Evolutionary conservation across 2,329 filamentous ascomycete species (phyloP).

Genomic region (Cladophialophora yegresii): DNA sequence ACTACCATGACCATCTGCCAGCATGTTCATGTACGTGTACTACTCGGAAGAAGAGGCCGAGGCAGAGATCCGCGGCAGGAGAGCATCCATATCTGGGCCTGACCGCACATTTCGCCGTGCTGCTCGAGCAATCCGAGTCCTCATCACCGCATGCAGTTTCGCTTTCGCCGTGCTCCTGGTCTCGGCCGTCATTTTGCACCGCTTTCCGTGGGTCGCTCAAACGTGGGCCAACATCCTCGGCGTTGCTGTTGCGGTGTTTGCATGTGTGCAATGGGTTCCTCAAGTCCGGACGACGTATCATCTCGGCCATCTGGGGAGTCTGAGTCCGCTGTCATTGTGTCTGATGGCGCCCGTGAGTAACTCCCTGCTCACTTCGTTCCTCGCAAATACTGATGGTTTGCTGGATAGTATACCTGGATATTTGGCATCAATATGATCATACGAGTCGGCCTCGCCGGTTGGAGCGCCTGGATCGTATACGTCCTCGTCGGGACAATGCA

Average conservation of each 20-base stretch:
- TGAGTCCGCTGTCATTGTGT: constrained; percentile 19
- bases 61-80: constrained; percentile 16
- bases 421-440: constrained; percentile 26
- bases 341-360: constrained; percentile 20
- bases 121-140: constrained; percentile 17
- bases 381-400: not conserved
- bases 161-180: constrained; percentile 19
- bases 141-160: constrained; percentile 23
- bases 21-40: constrained; percentile 27
- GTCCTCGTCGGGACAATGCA: constrained; percentile 25
- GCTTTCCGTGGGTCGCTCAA: constrained; percentile 23
- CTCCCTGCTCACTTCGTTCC: not conserved
- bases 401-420: constrained; percentile 24
- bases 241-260: constrained; percentile 22
- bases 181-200: constrained; percentile 22
- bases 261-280: constrained; percentile 24
- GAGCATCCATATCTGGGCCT: constrained; percentile 19
- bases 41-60: constrained; percentile 27
- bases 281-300: constrained; percentile 25
- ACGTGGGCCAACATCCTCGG: constrained; percentile 23
- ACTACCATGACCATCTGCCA: not conserved
- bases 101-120: constrained; percentile 25
- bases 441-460: constrained; percentile 14
- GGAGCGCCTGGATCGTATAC: constrained; percentile 25
- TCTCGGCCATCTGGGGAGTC: constrained; percentile 21